Evolutionary conservation across 176 grass and related monocot genomes (phyloP), one percentile per base, ranked within the genome.

Genomic region (Oryza officinalis): DNA sequence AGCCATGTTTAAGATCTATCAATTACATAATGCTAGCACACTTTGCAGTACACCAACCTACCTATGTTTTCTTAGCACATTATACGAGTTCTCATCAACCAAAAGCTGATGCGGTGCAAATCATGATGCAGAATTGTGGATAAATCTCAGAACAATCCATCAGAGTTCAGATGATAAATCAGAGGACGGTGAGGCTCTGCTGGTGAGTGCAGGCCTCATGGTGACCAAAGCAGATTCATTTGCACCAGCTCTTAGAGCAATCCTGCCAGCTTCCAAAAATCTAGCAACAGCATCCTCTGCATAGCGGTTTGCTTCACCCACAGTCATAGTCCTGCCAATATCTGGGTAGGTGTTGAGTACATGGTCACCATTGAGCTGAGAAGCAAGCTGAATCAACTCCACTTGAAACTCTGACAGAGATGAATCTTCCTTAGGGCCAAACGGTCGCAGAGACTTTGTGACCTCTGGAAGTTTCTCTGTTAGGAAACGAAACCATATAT

Each of bases 301-400:
- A 1, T 99, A 99, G 25, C 67, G 81, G 79, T 99, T 99, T 28
- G 96, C 96, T 71, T 96, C 87, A 4, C 80, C 91, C 0, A 99
- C 96, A 13, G 87, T 94, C 96, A 99, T 99, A 30, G 89, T 87
- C 83, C 76, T 92, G 59, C 96, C 93, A 72, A 99, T 99, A 77
- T 99, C 96, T 41, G 96, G 96, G 76, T 99, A 99, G 11, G 93
- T 89, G 83, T 99, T 99, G 31, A 99, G 87, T 28, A 99, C 93
- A 72, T 99, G 93, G 41, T 99, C 96, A 76, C 96, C 96, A 20
- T 87, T 92, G 23, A 99, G 91, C 80, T 99, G 96, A 32, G 96
- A 96, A 17, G 96, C 96, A 44, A 99, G 96, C 73, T 99, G 96
- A 61, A 99, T 99, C 91, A 99, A 69, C 84, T 99, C 96, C 69